Conservation (phyloP, 768 basidiomycete species). For the Mrakia gelida region DNA sequence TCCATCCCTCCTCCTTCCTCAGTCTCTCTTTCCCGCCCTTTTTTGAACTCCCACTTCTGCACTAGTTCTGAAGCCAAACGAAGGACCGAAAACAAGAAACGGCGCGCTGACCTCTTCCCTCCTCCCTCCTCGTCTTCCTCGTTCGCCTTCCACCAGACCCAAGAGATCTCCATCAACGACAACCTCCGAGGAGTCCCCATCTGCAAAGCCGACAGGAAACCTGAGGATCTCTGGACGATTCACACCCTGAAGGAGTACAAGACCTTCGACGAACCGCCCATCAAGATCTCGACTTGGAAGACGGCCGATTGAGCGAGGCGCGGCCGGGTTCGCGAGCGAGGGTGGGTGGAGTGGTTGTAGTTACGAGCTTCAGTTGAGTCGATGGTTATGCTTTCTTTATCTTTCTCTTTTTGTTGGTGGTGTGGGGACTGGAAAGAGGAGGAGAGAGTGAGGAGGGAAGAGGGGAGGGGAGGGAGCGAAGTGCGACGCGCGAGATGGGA, state of each 20-base stretch:
- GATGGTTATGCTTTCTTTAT: too few relatives aligned
- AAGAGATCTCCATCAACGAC: not conserved
- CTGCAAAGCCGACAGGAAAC: not conserved
- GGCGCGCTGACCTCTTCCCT: not conserved
- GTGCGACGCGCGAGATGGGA: too few relatives aligned
- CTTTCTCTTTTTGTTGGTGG: too few relatives aligned
- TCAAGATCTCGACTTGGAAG: slow-evolving; percentile 17
- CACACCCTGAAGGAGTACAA: not conserved
- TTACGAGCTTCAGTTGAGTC: too few relatives aligned
- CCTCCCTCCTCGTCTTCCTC: not conserved
- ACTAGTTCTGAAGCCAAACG: too few relatives aligned
- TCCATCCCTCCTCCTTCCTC: not conserved
- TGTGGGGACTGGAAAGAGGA: too few relatives aligned
- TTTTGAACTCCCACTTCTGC: not conserved
- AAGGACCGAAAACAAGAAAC: too few relatives aligned
- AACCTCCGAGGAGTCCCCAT: not conserved
- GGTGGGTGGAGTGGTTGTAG: too few relatives aligned
- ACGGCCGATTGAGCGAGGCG: not conserved
- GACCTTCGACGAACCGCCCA: not conserved
- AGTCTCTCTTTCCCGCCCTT: not conserved
- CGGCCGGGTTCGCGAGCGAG: not conserved
- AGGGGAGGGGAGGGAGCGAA: too few relatives aligned
- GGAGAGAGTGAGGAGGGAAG: too few relatives aligned
- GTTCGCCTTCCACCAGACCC: not conserved
- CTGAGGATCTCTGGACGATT: not conserved